Conservation (phyloP, 1,284 basidiomycete species). For the Malassezia dermatis region DNA sequence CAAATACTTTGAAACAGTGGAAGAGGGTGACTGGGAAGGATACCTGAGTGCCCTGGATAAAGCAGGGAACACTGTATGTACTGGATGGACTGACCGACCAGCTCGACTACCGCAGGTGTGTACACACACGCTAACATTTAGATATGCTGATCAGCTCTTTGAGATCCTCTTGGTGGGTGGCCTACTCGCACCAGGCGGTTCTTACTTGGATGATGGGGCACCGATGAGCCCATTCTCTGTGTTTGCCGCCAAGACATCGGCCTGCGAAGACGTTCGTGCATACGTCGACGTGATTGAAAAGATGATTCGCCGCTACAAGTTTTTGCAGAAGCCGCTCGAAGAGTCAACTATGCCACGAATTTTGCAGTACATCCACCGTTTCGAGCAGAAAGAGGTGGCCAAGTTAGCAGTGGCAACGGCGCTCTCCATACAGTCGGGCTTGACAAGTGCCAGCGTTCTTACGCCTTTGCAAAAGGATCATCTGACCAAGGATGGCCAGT, state of each 20-base stretch:
- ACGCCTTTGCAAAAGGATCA: constrained; percentile 80
- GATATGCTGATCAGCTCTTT: constrained; percentile 89
- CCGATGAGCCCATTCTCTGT: constrained; percentile 71
- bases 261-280: constrained; percentile 58
- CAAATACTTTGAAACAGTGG: constrained; percentile 80
- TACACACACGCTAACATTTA: constrained; percentile 57
- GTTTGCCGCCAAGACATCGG: constrained; percentile 56
- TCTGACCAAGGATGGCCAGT: constrained; percentile 73
- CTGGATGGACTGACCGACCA: constrained; percentile 76
- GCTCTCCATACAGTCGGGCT: constrained; percentile 68
- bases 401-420: constrained; percentile 73
- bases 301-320: constrained; percentile 89
- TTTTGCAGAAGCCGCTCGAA: constrained; percentile 90
- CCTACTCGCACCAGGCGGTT: constrained; percentile 86
- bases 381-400: constrained; percentile 52
- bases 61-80: constrained; percentile 62
- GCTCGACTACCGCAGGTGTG: constrained; percentile 91
- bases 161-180: constrained; percentile 88
- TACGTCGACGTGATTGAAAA: constrained; percentile 88
- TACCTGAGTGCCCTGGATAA: constrained; percentile 71
- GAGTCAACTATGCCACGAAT: constrained; percentile 69
- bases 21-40: constrained; percentile 66
- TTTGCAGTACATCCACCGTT: constrained; percentile 68
- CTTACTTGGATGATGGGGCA: constrained; percentile 74
- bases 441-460: constrained; percentile 66